These are phyloP conservation scores for Termitomyces sp. DNA, from an alignment of 768 basidiomycete species.

Conservation along the genomic window DNA sequence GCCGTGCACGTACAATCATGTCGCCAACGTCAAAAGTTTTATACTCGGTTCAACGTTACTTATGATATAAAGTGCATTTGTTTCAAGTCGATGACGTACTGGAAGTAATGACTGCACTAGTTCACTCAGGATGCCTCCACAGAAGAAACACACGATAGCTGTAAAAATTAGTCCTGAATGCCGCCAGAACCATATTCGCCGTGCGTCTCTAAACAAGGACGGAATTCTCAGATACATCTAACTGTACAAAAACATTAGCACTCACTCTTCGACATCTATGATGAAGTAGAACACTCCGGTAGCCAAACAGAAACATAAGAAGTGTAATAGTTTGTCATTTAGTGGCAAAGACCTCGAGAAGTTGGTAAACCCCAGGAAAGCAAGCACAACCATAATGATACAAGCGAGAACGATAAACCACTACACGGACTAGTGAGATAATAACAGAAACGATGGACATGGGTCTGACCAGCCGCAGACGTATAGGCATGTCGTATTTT, in stretches of 20 bases:
- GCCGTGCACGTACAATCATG: slow-evolving; percentile 44
- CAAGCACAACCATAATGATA: slow-evolving; percentile 63
- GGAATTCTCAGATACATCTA: not conserved
- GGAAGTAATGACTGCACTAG: slow-evolving; percentile 76
- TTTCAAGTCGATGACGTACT: slow-evolving; percentile 28
- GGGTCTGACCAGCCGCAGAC: slow-evolving; percentile 58
- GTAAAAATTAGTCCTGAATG: slow-evolving; percentile 67
- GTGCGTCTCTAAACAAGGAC: slow-evolving; percentile 50
- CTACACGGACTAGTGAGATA: slow-evolving; percentile 27
- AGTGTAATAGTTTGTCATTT: slow-evolving; percentile 78
- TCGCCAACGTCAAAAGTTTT: slow-evolving; percentile 72
- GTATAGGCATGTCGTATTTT: slow-evolving; percentile 64
- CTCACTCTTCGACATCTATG: slow-evolving; percentile 83
- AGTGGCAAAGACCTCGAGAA: slow-evolving; percentile 57
- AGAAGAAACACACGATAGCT: slow-evolving; percentile 63
- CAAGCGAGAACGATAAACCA: slow-evolving; percentile 78
- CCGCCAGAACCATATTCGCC: slow-evolving; percentile 87
- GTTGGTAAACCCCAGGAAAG: slow-evolving; percentile 75
- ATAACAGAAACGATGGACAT: slow-evolving; percentile 10
- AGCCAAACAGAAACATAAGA: slow-evolving; percentile 68
- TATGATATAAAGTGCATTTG: not conserved
- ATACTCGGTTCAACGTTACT: slow-evolving; percentile 33
- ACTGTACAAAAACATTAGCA: slow-evolving; percentile 4
- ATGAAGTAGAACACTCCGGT: slow-evolving; percentile 85
- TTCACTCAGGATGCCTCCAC: slow-evolving; percentile 79